Percentiles rank a stretch among this genome's conserved stretches.
Conservation (phyloP, 805 yeast species). For the Saccharomyces kudriavzevii region DNA sequence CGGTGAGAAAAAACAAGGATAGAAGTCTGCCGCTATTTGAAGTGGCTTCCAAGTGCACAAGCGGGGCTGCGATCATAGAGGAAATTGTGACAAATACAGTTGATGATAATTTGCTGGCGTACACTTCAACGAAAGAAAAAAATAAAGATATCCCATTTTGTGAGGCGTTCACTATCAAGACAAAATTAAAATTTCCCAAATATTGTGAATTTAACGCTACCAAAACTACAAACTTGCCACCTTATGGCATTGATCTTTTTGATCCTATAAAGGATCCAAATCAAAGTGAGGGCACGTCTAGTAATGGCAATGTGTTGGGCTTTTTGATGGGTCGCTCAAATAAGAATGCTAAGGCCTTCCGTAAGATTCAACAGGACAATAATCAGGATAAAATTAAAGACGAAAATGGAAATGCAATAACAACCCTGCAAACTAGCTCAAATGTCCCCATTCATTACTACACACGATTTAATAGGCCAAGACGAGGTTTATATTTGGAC, state of each 20-base stretch:
- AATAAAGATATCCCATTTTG: constrained; percentile 25
- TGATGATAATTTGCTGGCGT: constrained; percentile 53
- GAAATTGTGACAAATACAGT: constrained; percentile 43
- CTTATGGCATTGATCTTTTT: constrained; percentile 29
- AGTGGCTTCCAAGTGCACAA: constrained; percentile 47
- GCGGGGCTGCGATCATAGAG: constrained; percentile 50
- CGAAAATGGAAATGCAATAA: not conserved
- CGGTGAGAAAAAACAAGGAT: constrained; percentile 34
- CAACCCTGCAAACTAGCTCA: constrained; percentile 13
- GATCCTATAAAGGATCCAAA: constrained; percentile 8
- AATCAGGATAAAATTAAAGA: not conserved
- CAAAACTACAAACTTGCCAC: constrained; percentile 20
- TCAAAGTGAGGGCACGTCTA: constrained; percentile 3
- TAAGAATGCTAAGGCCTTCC: not conserved
- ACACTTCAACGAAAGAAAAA: constrained; percentile 29
- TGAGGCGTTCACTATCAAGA: constrained; percentile 23
- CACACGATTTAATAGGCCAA: constrained; percentile 20
- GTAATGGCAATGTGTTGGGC: constrained; percentile 15
- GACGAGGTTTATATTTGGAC: constrained; percentile 49
- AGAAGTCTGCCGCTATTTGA: constrained; percentile 54
- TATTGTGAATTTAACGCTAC: constrained; percentile 18
- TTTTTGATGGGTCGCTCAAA: constrained; percentile 14
- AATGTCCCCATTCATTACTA: constrained; percentile 15
- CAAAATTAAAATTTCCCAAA: constrained; percentile 26
- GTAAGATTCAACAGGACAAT: not conserved